Base-by-base conservation (phyloP, 73 alveolate genomes). In the Paramecium octaurelia region DNA sequence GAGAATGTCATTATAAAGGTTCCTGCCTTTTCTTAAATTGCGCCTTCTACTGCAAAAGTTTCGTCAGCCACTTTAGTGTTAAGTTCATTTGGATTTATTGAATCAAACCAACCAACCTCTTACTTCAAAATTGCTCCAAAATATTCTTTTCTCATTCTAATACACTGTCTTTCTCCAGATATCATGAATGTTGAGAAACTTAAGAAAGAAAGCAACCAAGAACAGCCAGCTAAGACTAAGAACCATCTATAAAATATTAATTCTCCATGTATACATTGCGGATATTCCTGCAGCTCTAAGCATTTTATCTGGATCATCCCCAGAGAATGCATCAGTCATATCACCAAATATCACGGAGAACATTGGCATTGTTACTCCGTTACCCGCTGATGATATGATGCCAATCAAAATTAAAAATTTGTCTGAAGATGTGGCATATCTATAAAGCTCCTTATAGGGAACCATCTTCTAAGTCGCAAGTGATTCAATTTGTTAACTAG, bases 101-200 rank as follows among this genome's bases (percentile, higher is more conserved):
- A 38, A 68, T 96, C 98, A 43, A 89, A 95, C 97, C 97, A 96
- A 10, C 93, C 96, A 2, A 94, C 92, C 24, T 96, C 98, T 86
- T 96, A 91, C 35, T n/a, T 85, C 40, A 96, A 91, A 31, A 94
- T 85, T 9, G 97, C 93, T 42, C 86, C 36, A 73, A 96, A 89
- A 44, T 96, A 96, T 43, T 58, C 92, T 40, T 93, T 24, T 60
- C 97, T 94, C 58, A 92, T 88, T 64, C 71, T 94, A 27, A 73
- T 88, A n/a, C 94, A 83, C 27, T 93, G 86, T 73, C 85, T 88
- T 59, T 87, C 92, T 46, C 93, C 91, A 11, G 86, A 36, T 29
- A 73, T 92, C 71, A 88, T 71, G 40, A 54, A 83, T 14, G 59
- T 50, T 24, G 75, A 18, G 68, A 38, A 48, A 20, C 50, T 80